Conservation (phyloP, 2,329 filamentous ascomycete genomes). For the Trichoderma cornu-damae region DNA sequence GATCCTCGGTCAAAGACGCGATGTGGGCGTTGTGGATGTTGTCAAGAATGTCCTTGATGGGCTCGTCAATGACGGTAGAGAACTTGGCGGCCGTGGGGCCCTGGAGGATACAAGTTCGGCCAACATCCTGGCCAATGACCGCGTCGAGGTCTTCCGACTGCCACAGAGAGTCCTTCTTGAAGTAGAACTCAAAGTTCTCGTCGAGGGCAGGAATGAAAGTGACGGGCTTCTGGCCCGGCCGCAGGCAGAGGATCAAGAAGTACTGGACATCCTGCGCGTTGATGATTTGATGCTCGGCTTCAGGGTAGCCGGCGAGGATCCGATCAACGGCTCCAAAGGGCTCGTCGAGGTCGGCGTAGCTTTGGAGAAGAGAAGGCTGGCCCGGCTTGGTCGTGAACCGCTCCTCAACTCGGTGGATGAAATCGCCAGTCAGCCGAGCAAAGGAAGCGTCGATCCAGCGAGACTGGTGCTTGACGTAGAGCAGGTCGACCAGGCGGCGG, state of each 20-base stretch:
- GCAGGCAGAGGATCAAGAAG: slow-evolving; percentile 88
- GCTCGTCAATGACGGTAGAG: slow-evolving; percentile 85
- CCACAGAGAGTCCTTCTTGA: slow-evolving; percentile 99
- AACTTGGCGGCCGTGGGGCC: slow-evolving; percentile 90
- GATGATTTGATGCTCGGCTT: slow-evolving; percentile 85
- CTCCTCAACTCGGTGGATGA: slow-evolving; percentile 94
- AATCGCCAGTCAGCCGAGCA: slow-evolving; percentile 80
- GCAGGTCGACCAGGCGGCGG: slow-evolving; percentile 78
- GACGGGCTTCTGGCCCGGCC: slow-evolving; percentile 89
- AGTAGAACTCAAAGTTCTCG: slow-evolving; percentile 97
- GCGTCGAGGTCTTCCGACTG: slow-evolving; percentile 97
- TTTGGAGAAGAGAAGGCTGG: slow-evolving; percentile 79
- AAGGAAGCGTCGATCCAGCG: slow-evolving; percentile 89
- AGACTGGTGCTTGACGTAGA: slow-evolving; percentile 85
- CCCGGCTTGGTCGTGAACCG: slow-evolving; percentile 74
- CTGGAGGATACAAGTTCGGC: slow-evolving; percentile 91
- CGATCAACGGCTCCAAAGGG: slow-evolving; percentile 74
- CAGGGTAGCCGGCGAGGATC: slow-evolving; percentile 77
- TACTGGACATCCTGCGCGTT: slow-evolving; percentile 98
- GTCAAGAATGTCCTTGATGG: slow-evolving; percentile 90
- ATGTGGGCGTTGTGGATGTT: slow-evolving; percentile 88
- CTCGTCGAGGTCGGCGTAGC: slow-evolving; percentile 77
- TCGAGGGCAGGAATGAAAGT: slow-evolving; percentile 95
- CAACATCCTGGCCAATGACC: slow-evolving; percentile 92
- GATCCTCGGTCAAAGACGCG: slow-evolving; percentile 66